Base-by-base conservation (phyloP, 2,329 filamentous ascomycete species). In the Penicillium sp. region DNA sequence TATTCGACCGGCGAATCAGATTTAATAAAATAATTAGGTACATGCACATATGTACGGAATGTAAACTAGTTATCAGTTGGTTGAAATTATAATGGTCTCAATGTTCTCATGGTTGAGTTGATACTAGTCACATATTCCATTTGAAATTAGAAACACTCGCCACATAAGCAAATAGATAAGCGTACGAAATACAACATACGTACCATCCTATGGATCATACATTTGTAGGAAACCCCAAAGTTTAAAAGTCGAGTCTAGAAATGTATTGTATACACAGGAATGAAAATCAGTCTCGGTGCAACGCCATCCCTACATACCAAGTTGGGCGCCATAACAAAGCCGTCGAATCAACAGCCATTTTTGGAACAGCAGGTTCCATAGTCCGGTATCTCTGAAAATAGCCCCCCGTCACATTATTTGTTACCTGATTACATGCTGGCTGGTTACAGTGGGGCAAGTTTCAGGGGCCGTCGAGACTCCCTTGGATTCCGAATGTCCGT, bases 301-400 rank as follows among this genome's bases (percentile, higher is more conserved):
- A 63, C 54, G 46, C 39, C 60, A 53, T 68, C 68, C 69, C 69
- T 71, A 63, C 69, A 71, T 71, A 64, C 69, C 69, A 60, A 40
- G 31, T 33, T 50, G 44, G 58, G 60, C 55, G 51, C 55, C 57
- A 67, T 60, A 61, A 63, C 63, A 65, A 58, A 57, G 60, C 58
- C 13, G 36, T 45, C 61, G 60, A 66, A 64, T 58, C 55, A 57
- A 31, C 52, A 15, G n/a, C 41, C 47, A 50, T 45, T 31, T 36
- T 29, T 34, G 45, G 40, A 33, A 25, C 41, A 38, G 23, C 25
- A 31, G 50, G 50, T 52, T 46, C 50, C 44, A 54, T 25, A 40
- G 19, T 9, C 19, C 27, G 48, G 60, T 61, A 61, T 63, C 47
- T 45, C 33, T 54, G 51, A 53, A 56, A 49, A 50, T 51, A 60